A percentile compares a stretch with the other conserved stretches of the same genome.
These are phyloP conservation scores for Sphaerulina populicola DNA, from an alignment of 2,329 filamentous ascomycete genomes.

Conservation along the genomic window DNA sequence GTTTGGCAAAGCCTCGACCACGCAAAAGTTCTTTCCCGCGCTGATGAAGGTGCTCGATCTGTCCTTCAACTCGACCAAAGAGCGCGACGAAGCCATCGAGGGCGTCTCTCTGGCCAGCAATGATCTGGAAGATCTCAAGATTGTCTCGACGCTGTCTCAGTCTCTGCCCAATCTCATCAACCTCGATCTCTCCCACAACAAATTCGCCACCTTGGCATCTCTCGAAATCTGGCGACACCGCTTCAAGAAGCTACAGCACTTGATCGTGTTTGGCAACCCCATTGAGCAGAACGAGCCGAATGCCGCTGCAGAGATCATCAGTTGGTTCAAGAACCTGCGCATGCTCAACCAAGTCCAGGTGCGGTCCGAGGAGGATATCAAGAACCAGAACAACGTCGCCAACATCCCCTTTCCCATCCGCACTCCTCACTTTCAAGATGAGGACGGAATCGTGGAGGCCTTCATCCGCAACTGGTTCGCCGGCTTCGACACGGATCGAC, in stretches of 20 bases:
- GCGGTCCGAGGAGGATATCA: constrained; percentile 62
- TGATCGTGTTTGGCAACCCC: constrained; percentile 71
- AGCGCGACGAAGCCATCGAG: constrained; percentile 68
- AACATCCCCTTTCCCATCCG: constrained; percentile 54
- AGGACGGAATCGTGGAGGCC: constrained; percentile 62
- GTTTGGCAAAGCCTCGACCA: constrained; percentile 61
- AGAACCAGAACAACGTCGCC: constrained; percentile 45
- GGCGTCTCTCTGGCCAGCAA: constrained; percentile 79
- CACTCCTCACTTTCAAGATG: constrained; percentile 64
- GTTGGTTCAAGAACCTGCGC: constrained; percentile 75
- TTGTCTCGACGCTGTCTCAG: constrained; percentile 65
- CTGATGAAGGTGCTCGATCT: constrained; percentile 79
- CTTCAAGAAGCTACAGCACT: constrained; percentile 68
- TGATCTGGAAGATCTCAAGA: constrained; percentile 60
- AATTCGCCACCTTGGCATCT: constrained; percentile 58
- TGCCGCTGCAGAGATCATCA: constrained; percentile 60
- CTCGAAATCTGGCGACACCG: constrained; percentile 70
- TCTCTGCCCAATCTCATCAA: constrained; percentile 82
- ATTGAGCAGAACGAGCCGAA: constrained; percentile 45
- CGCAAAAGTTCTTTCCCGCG: constrained; percentile 83
- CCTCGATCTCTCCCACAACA: constrained; percentile 80
- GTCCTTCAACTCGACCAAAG: constrained; percentile 62
- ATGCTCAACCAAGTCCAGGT: constrained; percentile 68
- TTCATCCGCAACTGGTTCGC: constrained; percentile 68
- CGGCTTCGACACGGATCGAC: constrained; percentile 64